A percentile compares a stretch with the other conserved stretches of the same genome.
Evolutionary conservation across 2,329 filamentous ascomycete genomes (phyloP).

Genomic region (Trichoderma koningii): DNA sequence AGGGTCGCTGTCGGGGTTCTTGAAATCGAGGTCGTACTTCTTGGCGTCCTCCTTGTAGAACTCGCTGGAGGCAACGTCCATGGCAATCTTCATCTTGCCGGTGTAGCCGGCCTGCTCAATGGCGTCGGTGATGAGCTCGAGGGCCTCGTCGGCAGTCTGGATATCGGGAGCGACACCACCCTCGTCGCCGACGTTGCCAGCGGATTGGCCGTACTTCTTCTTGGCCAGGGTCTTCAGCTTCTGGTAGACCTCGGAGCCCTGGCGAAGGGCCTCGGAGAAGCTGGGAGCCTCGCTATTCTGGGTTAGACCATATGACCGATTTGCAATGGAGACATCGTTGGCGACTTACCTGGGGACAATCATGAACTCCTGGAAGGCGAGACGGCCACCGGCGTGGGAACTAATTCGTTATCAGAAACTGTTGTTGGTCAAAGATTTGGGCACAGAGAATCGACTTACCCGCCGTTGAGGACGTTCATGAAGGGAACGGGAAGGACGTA

Average conservation of each 20-base stretch:
- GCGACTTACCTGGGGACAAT: conserved; percentile 73
- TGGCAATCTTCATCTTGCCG: conserved; percentile 95
- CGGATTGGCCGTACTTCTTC: conserved; percentile 99
- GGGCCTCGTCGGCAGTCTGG: conserved; percentile 92
- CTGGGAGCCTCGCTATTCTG: conserved; percentile 70
- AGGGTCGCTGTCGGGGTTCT: conserved; percentile 97
- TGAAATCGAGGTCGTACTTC: conserved; percentile 99
- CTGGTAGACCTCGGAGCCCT: conserved; percentile 97
- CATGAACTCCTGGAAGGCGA: conserved; percentile 97
- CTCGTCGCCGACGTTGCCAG: conserved; percentile 98
- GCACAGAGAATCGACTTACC: conserved; percentile 41
- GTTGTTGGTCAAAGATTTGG: not conserved
- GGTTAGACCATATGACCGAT: conserved; percentile 22
- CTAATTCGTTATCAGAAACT: conserved; percentile 43
- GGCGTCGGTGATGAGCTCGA: conserved; percentile 91
- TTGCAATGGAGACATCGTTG: not conserved
- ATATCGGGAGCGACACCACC: conserved; percentile 99
- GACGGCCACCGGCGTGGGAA: conserved; percentile 94
- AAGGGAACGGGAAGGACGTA: conserved; percentile 89
- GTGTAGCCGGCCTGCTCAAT: conserved; percentile 96
- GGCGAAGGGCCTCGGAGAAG: conserved; percentile 94
- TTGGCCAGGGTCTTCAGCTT: conserved; percentile 94
- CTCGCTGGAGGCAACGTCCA: conserved; percentile 98
- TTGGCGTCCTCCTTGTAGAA: conserved; percentile 98
- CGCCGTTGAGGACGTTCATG: conserved; percentile 90